Percentiles rank a stretch among this genome's conserved stretches.
These are phyloP conservation scores for Cicer chorassanicum DNA, from an alignment of 306 rosid genomes.

Conservation along the genomic window DNA sequence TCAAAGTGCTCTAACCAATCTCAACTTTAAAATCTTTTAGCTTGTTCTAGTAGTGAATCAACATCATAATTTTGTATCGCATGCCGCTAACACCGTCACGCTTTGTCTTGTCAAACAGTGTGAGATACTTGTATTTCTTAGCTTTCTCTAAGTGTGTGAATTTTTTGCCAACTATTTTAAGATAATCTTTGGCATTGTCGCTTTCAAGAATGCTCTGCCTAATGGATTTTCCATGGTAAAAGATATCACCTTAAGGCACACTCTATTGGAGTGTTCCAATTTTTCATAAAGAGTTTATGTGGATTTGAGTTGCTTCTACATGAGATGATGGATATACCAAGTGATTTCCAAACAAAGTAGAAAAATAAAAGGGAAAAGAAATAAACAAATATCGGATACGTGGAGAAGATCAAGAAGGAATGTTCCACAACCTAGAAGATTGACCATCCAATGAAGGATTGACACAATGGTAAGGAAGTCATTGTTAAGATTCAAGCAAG, in stretches of 20 bases:
- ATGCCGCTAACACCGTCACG: background rate
- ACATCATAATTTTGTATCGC: background rate
- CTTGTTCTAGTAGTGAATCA: background rate
- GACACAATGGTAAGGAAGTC: no score
- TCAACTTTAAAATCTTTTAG: background rate
- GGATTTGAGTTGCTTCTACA: background rate
- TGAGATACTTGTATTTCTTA: background rate
- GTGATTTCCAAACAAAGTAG: no score
- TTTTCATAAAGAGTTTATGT: background rate
- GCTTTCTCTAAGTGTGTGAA: background rate
- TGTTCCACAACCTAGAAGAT: no score
- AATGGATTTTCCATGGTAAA: background rate
- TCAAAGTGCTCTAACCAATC: background rate
- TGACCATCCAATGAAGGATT: no score
- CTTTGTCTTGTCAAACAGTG: background rate
- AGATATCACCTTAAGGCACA: background rate
- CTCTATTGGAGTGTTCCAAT: background rate
- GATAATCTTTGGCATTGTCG: background rate
- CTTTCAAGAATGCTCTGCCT: background rate
- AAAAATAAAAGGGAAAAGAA: no score
- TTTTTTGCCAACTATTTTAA: background rate
- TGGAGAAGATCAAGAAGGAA: no score
- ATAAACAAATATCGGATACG: no score
- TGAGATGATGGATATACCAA: no score
- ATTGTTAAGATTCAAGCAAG: no score